Evolutionary conservation across 208 protist species (phyloP).

Genomic region (Trypanosoma cruzi): DNA sequence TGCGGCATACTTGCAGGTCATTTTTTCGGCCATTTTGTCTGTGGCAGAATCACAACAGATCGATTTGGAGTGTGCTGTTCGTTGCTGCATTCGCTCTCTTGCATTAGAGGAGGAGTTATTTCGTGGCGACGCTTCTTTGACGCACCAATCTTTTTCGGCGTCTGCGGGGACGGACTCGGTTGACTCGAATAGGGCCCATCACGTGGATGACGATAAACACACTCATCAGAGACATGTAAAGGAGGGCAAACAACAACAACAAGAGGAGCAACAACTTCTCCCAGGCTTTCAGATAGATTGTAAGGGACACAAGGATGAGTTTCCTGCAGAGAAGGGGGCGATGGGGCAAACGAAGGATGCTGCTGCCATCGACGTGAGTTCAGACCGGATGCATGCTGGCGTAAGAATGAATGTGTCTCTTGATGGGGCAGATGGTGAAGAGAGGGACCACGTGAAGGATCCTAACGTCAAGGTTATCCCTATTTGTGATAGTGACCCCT

Average conservation of each 20-base stretch:
- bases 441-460: too few relatives aligned
- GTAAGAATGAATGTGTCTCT: too few relatives aligned
- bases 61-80: conserved; percentile 27
- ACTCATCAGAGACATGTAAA: neutral
- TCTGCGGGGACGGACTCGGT: neutral
- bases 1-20: conserved; percentile 20
- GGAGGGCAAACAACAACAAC: neutral
- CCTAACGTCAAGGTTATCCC: too few relatives aligned
- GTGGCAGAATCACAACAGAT: conserved; percentile 28
- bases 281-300: too few relatives aligned
- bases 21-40: conserved; percentile 19
- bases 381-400: too few relatives aligned
- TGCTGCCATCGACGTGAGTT: too few relatives aligned
- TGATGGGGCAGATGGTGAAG: too few relatives aligned
- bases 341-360: too few relatives aligned
- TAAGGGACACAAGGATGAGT: too few relatives aligned
- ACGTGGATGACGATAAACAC: neutral
- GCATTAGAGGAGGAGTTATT: conserved; percentile 14
- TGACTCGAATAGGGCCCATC: neutral
- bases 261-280: neutral
- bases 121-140: neutral
- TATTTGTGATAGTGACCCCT: too few relatives aligned
- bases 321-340: too few relatives aligned
- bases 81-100: conserved; percentile 19
- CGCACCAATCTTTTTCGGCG: neutral